phyloP scores from a whole-genome alignment of 768 basidiomycete genomes.

The Chalciporus pseudorubinellus region DNA sequence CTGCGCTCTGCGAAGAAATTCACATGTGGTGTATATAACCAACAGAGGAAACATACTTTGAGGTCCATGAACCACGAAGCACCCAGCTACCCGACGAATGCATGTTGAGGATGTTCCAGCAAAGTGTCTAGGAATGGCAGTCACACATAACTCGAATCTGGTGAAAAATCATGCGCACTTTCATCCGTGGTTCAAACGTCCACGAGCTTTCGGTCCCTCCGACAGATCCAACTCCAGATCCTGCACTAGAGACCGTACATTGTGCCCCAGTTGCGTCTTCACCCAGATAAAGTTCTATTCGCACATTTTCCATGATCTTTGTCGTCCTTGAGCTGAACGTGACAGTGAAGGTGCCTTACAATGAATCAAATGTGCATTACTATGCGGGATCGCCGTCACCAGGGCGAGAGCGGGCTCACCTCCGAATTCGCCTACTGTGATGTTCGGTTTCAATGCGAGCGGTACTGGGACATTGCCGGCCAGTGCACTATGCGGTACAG shows the following conservation, averaged over 20 bases:
- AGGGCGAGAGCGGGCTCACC: slow-evolving; percentile 15
- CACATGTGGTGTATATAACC: neutral
- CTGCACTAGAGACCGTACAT: slow-evolving; percentile 62
- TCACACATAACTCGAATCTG: neutral
- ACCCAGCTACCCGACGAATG: slow-evolving; percentile 68
- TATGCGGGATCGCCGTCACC: neutral
- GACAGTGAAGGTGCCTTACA: slow-evolving; percentile 58
- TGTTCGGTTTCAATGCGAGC: slow-evolving; percentile 47
- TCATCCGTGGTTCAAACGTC: slow-evolving; percentile 71
- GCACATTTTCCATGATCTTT: slow-evolving; percentile 67
- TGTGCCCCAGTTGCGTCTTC: slow-evolving; percentile 69
- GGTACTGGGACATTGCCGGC: slow-evolving; percentile 52
- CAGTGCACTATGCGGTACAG: slow-evolving; percentile 33
- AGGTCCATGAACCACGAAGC: slow-evolving; percentile 74
- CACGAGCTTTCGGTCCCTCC: slow-evolving; percentile 59
- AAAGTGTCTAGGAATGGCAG: slow-evolving; percentile 52
- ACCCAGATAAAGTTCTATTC: slow-evolving; percentile 74
- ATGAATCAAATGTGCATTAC: neutral
- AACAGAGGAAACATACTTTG: slow-evolving; percentile 44
- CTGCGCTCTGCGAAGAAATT: slow-evolving; percentile 33
- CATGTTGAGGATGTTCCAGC: slow-evolving; percentile 75
- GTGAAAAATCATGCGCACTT: slow-evolving; percentile 38
- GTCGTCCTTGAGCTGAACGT: slow-evolving; percentile 62
- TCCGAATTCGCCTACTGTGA: slow-evolving; percentile 30
- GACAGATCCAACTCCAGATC: slow-evolving; percentile 43